A percentile compares a stretch with the other conserved stretches of the same genome.
These are phyloP conservation scores for Phytophthora europaea DNA, from an alignment of 352 stramenopile genomes.

Conservation along the genomic window DNA sequence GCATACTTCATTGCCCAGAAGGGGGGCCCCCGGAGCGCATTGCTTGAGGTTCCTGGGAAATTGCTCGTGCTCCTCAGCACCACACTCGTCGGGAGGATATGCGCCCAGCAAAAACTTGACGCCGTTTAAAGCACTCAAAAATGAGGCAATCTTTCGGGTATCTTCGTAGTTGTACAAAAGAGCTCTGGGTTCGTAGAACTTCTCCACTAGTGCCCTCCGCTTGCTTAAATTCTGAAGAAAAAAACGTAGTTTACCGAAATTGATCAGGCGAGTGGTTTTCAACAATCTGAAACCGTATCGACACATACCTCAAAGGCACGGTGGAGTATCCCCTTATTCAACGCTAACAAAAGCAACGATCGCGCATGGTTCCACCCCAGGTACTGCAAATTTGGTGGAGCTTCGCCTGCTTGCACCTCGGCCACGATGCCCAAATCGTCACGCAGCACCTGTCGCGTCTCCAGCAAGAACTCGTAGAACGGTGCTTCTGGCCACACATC, in stretches of 20 bases:
- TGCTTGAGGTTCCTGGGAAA: constrained; percentile 67
- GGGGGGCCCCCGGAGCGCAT: constrained; percentile 53
- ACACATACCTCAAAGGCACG: constrained; percentile 69
- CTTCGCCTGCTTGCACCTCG: constrained; percentile 49
- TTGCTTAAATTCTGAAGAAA: constrained; percentile 73
- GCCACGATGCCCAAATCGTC: constrained; percentile 77
- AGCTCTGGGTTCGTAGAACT: constrained; percentile 67
- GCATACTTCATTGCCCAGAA: constrained; percentile 41
- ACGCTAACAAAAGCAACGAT: constrained; percentile 67
- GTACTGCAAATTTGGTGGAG: constrained; percentile 50
- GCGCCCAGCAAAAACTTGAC: constrained; percentile 67
- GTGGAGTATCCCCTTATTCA: constrained; percentile 84
- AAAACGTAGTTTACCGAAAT: neutral
- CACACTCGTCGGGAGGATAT: constrained; percentile 35
- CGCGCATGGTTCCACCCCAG: constrained; percentile 79
- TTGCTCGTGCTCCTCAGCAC: constrained; percentile 16
- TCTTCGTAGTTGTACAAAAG: constrained; percentile 76
- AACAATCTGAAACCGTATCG: neutral
- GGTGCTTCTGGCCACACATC: constrained; percentile 72
- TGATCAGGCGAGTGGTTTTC: neutral
- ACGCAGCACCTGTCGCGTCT: constrained; percentile 67
- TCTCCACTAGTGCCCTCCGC: constrained; percentile 63
- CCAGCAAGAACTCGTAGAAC: constrained; percentile 77
- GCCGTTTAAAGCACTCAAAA: constrained; percentile 77
- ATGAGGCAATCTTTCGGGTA: constrained; percentile 60